Base-by-base conservation (phyloP, 768 basidiomycete genomes). In the Amyloporia xantha region DNA sequence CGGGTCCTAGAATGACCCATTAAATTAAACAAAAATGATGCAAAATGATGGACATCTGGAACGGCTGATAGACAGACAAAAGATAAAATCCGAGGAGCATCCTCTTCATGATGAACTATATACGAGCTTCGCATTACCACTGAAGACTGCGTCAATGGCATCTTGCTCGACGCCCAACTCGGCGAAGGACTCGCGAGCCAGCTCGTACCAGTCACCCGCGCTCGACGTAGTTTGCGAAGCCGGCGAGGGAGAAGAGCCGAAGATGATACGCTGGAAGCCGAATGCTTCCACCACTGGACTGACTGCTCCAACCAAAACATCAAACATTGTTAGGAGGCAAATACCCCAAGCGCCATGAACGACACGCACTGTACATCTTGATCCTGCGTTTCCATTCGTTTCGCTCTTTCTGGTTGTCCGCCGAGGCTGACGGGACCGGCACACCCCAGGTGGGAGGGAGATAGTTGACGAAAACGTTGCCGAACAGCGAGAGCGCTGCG, bases 251-350 rank as follows among this genome's bases (percentile, higher is more conserved):
- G 87, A 82, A 7, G 88, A 84, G 6, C 89, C 90, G 65, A 85
- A 91, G 17, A 92, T 74, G 56, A 92, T 89, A 45, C 90, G 78
- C 58, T 86, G 74, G 58, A 79, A 87, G 5, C 90, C 90, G 62
- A 91, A 91, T 2, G 90, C 90, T 62, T 92, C 90, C 53, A 91
- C 67, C 30, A 84, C 83, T 13, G 86, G 90, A 6, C 81, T 84
- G 55, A 91, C 89, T 92, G 51, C 3, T 36, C 5, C 2, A 4
- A 15, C 33, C 13, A 15, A 5, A 44, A 4, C 38, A 21, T 10
- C 25, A 43, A 43, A 17, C 12, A 19, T 44, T 25, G n/a, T 17
- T 5, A 17, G 36, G 13, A 28, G 17, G 12, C 30, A 7, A n/a
- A n/a, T n/a, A n/a, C n/a, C n/a, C n/a, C 10, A 36, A 33, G 25